Conservation (phyloP, 202 grass and related monocot genomes). For the Setaria italica region DNA sequence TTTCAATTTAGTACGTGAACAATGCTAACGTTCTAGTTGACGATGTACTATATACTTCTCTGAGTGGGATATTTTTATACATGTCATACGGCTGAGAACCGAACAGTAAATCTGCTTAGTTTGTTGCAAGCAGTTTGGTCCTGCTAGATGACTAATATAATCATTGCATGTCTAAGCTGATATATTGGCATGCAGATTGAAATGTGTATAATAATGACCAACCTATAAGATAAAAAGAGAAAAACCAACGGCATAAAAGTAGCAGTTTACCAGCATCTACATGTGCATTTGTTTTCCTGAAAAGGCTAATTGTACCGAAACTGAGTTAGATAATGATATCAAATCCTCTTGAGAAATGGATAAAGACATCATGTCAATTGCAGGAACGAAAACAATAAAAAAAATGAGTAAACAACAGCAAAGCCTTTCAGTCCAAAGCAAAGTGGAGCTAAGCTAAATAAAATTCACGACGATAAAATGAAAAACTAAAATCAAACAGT, state of each 20-base stretch:
- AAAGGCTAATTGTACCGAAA: neutral
- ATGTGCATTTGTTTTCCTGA: neutral
- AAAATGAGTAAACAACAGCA: neutral
- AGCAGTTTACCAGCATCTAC: conserved; percentile 10
- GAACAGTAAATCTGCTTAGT: conserved; percentile 17
- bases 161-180: neutral
- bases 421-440: neutral
- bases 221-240: neutral
- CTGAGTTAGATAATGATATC: conserved; percentile 1
- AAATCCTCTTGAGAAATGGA: conserved; percentile 13
- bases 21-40: conserved; percentile 24
- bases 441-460: neutral
- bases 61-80: conserved; percentile 9
- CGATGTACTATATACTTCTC: neutral
- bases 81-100: neutral
- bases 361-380: neutral
- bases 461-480: conserved; percentile 19
- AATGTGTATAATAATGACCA: conserved; percentile 24
- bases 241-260: conserved; percentile 2
- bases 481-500: conserved; percentile 2
- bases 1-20: conserved; percentile 14
- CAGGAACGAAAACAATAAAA: neutral
- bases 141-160: neutral
- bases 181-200: neutral
- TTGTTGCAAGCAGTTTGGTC: neutral